Evolutionary conservation across 331 rosid species (phyloP), one percentile per base, ranked within the genome.

Genomic region (Arachis monticola): DNA sequence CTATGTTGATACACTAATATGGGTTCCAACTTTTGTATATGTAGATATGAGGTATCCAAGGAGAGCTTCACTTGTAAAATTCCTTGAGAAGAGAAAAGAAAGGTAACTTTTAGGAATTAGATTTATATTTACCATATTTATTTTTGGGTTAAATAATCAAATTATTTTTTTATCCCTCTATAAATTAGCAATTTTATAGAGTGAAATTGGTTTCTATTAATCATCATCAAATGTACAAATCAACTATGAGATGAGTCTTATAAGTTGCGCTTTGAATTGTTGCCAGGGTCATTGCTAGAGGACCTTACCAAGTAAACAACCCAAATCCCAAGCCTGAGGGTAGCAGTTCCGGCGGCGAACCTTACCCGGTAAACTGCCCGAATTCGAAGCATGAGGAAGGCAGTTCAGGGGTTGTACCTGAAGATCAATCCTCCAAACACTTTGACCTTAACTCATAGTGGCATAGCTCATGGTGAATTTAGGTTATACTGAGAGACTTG

Each of bases 61-160:
- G 76, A 83, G 91, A 80, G 81, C 83, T 57, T 91, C 96, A 2
- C 96, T 91, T 41, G 87, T 87, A 30, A 85, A 89, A 55, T 91
- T 91, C 84, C 75, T 88, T 51, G 89, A 83, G 79, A 91, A 91
- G 83, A 91, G 96, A 8, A 91, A 88, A 81, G 92, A 91, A 55
- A 88, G 96, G 96, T 90, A 64, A 63, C 8, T 47, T 1, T 7
- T 57, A 32, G 32, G 4, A 13, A 10, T 5, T 8, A 44, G 17
- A 5, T 32, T 60, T 12, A 11, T 31, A 11, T 10, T 4, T 60
- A 9, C 55, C 27, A 42, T 44, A 6, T 22, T 4, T 44, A 44
- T 44, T 44, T 44, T 6, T 13, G 6, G 3, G 13, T 40, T 64
- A 11, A 14, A 12, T 35, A 9, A 32, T 9, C 4, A 4, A 1